Base-by-base conservation (phyloP, 2,329 filamentous ascomycete genomes). In the Aurifilum marmelostoma region DNA sequence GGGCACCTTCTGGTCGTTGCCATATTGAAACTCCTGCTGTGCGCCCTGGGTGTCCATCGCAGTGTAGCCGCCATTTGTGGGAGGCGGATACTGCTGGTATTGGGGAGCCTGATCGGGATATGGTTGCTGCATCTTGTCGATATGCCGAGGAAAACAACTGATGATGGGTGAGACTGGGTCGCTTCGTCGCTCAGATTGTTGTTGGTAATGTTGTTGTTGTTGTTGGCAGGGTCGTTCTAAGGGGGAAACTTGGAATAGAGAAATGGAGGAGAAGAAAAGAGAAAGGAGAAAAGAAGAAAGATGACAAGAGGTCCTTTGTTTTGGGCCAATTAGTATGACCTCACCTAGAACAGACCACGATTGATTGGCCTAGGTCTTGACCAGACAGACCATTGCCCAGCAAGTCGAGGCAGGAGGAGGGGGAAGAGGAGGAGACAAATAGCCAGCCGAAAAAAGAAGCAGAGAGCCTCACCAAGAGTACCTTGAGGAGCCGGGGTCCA, bases 1-100 rank as follows among this genome's bases (percentile, higher is more conserved):
- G 39, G 81, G 81, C 43, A 82, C 81, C 76, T 87, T 87, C 71
- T 85, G 83, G 41, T 69, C 50, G 63, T 27, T 32, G 61, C 67
- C 67, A 39, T 72, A 72, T 64, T 32, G 71, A 37, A 65, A 69
- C 7, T 65, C 63, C 67, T 70, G 68, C 27, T 64, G 65, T 24
- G 65, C 63, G 24, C 65, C 65, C 41, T 65, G 67, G 3, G 65
- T 54, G 41, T 54, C 41, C 27, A 65, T 60, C 43, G 39, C 61
- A 47, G 61, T 14, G 18, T 63, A 63, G 61, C 41, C 41, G 39
- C 37, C 61, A 1, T 67, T 54, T 24, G 41, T 24, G 16, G 65
- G 65, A n/a, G 65, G 65, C 16, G 59, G 34, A 63, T 63, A 63
- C 24, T 50, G 61, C 16, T 50, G 39, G 29, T 63, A 63, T 4